A percentile compares a stretch with the other conserved stretches of the same genome.
Evolutionary conservation across 148 eudicot genomes (phyloP).

Genomic region (Rhododendron mucronatum): DNA sequence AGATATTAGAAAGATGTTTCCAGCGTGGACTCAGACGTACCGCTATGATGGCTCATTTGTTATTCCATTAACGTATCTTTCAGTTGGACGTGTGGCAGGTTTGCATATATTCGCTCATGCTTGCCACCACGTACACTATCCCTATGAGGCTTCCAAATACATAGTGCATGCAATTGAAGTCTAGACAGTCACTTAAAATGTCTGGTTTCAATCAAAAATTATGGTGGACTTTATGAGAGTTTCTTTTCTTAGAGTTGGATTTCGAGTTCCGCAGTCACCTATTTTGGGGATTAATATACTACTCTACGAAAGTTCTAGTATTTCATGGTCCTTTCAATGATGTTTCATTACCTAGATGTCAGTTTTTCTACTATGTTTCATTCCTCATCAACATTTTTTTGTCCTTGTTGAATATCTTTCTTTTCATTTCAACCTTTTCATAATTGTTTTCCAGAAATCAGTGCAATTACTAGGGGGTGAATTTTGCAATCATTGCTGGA

Average conservation of each 20-base stretch:
- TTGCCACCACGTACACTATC: not conserved
- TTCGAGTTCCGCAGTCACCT: not conserved
- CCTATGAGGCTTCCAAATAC: not conserved
- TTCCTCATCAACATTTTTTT: not conserved
- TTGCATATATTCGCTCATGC: not conserved
- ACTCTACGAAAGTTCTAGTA: not conserved
- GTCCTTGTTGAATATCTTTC: not conserved
- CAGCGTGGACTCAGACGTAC: not conserved
- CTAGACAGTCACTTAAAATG: not conserved
- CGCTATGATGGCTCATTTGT: not conserved
- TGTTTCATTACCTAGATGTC: not conserved
- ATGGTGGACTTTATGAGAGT: not conserved
- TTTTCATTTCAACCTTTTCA: not conserved
- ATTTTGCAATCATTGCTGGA: not conserved
- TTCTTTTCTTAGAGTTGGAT: not conserved
- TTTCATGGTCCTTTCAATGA: not conserved
- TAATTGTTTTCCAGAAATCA: not conserved
- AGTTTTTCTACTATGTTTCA: not conserved
- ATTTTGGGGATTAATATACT: not conserved
- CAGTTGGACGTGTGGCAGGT: not conserved
- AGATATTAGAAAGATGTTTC: not conserved
- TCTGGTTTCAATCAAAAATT: not conserved
- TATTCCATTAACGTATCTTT: not conserved
- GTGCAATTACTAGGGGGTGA: not conserved
- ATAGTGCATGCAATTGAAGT: not conserved